These are phyloP conservation scores for Sarocladium strictum DNA, from an alignment of 2,329 filamentous ascomycete species.

Conservation along the genomic window DNA sequence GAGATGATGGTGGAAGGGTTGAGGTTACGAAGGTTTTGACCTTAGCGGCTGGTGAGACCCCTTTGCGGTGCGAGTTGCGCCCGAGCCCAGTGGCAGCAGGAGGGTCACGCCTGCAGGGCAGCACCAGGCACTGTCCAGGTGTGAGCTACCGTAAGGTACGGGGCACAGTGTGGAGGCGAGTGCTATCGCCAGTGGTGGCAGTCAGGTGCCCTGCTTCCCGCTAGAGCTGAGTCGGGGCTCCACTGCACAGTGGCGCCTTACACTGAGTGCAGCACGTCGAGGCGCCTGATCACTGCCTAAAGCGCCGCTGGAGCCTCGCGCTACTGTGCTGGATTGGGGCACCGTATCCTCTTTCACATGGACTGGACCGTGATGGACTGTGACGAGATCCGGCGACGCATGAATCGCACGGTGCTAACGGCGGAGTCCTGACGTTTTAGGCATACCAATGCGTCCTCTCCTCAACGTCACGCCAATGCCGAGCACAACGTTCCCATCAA, in stretches of 20 bases:
- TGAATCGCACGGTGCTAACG: not conserved
- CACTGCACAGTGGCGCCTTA: not conserved
- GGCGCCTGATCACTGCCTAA: not conserved
- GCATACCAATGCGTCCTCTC: not conserved
- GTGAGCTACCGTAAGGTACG: not conserved
- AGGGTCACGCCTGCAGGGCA: not conserved
- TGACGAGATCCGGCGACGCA: not conserved
- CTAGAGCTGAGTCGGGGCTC: constrained; percentile 1
- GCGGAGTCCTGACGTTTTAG: not conserved
- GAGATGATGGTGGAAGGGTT: constrained; percentile 20
- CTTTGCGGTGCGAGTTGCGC: constrained; percentile 7
- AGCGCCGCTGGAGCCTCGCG: not conserved
- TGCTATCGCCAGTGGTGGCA: not conserved
- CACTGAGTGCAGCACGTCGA: not conserved
- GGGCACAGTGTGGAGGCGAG: not conserved
- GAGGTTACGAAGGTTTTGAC: constrained; percentile 33
- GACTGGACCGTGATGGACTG: not conserved
- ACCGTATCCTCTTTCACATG: constrained; percentile 4
- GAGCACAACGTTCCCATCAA: too few relatives aligned
- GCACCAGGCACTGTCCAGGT: not conserved
- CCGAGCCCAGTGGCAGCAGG: not conserved
- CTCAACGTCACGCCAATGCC: too few relatives aligned
- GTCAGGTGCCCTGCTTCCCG: constrained; percentile 5
- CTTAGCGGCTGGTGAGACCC: constrained; percentile 14
- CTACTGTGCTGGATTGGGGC: not conserved